phyloP scores from a whole-genome alignment of 106 monocot species.

The Dioscorea zingiberensis region DNA sequence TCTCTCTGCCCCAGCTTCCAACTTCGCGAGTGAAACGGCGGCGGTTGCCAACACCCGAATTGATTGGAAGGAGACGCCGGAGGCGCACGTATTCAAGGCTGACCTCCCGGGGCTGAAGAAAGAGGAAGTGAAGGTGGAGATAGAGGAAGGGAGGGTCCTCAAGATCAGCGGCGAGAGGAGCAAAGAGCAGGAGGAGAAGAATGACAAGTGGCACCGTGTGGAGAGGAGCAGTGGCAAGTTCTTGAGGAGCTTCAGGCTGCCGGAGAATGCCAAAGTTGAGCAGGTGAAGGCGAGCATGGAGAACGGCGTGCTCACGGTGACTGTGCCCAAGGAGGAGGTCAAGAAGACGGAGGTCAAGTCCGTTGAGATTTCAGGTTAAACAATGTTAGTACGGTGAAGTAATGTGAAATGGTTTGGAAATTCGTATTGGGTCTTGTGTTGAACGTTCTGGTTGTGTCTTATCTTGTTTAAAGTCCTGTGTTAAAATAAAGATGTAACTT shows the following conservation, averaged over 20 bases:
- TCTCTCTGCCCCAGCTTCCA: neutral
- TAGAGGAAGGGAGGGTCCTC: neutral
- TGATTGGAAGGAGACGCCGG: conserved; percentile 22
- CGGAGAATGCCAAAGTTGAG: conserved; percentile 17
- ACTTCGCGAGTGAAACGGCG: conserved; percentile 14
- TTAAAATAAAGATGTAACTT: no score
- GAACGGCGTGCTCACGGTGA: conserved; percentile 26
- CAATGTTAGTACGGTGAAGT: no score
- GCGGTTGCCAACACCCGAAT: conserved; percentile 20
- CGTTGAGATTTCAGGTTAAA: conserved; percentile 12
- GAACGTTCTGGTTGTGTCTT: no score
- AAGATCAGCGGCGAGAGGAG: conserved; percentile 13
- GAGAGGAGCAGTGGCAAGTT: conserved; percentile 19
- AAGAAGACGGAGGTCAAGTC: conserved; percentile 18
- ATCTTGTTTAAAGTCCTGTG: no score
- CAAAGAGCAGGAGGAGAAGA: conserved; percentile 14
- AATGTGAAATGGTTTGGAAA: no score
- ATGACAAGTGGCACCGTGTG: conserved; percentile 7
- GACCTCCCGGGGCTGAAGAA: conserved; percentile 16
- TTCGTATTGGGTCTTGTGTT: no score
- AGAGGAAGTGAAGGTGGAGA: conserved; percentile 11
- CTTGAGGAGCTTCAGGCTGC: conserved; percentile 14
- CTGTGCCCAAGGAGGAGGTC: conserved; percentile 20
- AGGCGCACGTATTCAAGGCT: conserved; percentile 22
- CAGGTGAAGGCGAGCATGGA: conserved; percentile 23